Evolutionary conservation across 371 early-diverging fungal species (phyloP), one percentile per base, ranked within the genome.

Genomic region (Saksenaea oblongispora): DNA sequence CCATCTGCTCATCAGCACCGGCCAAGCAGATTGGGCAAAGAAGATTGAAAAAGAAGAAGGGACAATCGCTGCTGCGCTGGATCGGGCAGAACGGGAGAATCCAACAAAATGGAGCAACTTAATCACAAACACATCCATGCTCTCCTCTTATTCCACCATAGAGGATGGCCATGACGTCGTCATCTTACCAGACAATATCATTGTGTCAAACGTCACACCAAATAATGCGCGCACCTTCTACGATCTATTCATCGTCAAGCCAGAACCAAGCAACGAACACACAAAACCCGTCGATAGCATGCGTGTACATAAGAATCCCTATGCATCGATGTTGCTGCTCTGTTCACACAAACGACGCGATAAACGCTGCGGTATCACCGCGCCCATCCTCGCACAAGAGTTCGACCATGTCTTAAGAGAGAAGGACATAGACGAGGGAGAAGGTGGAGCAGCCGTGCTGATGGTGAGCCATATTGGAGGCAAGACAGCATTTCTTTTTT

Each of bases 301-400:
- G 42, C 39, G 41, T 0, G 84, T 80, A 0, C 70, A 75, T 13
- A 75, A 74, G 14, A 79, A 79, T 14, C 81, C 83, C 0, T 83
- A 83, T 56, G 62, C 74, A 5, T 77, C 80, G 8, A 75, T 83
- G 61, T 77, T 93, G 8, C 72, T 93, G 65, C 89, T 93, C 28
- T 93, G 94, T 69, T 88, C 89, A 8, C 94, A 93, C 73, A 80
- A 82, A 59, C 85, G 84, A 58, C 80, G 94, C 47, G 94, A 93
- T 68, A 91, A 91, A 75, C 84, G 92, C 1, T 93, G 94, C 67
- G 92, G 92, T 28, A 82, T 91, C 14, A 84, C 90, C 0, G 94
- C 91, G 0, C 90, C 91, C 1, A 74, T 91, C 56, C 75, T 93
- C 36, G 75, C 82, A 13, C 75, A 86, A 13, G 90, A 91, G 67